Evolutionary conservation across 257 asterid species (phyloP).

Genomic region (Nicotiana paniculata): DNA sequence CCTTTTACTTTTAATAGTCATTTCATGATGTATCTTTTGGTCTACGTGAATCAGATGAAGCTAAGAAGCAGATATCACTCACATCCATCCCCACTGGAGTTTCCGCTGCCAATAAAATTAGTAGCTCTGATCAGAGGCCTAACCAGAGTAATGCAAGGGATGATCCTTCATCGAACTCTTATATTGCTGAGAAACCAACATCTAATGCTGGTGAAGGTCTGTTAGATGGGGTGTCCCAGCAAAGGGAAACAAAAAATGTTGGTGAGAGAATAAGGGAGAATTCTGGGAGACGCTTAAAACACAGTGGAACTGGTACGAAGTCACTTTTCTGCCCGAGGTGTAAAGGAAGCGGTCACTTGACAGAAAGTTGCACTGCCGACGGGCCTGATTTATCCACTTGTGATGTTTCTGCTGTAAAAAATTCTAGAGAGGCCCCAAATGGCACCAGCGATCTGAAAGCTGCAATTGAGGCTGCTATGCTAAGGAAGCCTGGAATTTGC

Average conservation of each 20-base stretch:
- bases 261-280: conserved; percentile 48
- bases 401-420: conserved; percentile 35
- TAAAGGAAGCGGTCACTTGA: conserved; percentile 29
- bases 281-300: conserved; percentile 49
- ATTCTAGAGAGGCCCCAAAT: conserved; percentile 33
- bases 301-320: conserved; percentile 17
- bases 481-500: conserved; percentile 67
- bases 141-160: conserved; percentile 37
- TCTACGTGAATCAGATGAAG: conserved; percentile 47
- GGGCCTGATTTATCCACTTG: conserved; percentile 10
- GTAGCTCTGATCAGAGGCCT: conserved; percentile 35
- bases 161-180: conserved; percentile 29
- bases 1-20: conserved; percentile 11
- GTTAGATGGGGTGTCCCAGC: conserved; percentile 41
- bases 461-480: conserved; percentile 84
- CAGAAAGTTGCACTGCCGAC: conserved; percentile 21
- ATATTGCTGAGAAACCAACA: conserved; percentile 32
- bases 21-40: not conserved
- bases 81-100: conserved; percentile 19
- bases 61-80: conserved; percentile 46
- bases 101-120: conserved; percentile 31
- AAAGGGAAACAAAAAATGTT: conserved; percentile 35
- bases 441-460: conserved; percentile 60
- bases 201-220: conserved; percentile 37
- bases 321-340: conserved; percentile 24